These are phyloP conservation scores for Jamesozyma jinghongensis DNA, from an alignment of 805 yeast genomes.

Conservation along the genomic window DNA sequence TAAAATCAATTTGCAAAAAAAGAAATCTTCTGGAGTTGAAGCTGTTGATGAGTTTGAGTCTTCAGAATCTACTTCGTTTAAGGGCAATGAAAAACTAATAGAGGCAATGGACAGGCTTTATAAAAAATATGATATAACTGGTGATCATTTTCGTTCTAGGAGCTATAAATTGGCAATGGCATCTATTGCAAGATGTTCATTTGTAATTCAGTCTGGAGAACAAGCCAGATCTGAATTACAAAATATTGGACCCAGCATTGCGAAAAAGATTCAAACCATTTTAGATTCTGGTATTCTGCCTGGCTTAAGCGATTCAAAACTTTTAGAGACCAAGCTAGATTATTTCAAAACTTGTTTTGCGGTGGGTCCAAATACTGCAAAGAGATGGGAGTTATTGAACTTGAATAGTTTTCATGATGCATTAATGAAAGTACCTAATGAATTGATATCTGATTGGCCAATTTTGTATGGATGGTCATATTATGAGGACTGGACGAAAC, in stretches of 20 bases:
- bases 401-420: conserved; percentile 16
- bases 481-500: conserved; percentile 26
- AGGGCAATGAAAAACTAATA: conserved; percentile 13
- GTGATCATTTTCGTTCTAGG: conserved; percentile 23
- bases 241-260: conserved; percentile 24
- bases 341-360: conserved; percentile 25
- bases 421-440: conserved; percentile 11
- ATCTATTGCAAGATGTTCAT: conserved; percentile 15
- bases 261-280: conserved; percentile 23
- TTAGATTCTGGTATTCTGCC: conserved; percentile 19
- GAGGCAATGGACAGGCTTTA: conserved; percentile 14
- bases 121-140: conserved; percentile 19
- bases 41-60: not conserved
- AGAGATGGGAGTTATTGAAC: conserved; percentile 17
- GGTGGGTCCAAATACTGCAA: conserved; percentile 24
- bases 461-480: conserved; percentile 27
- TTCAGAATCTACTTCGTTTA: not conserved
- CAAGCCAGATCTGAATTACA: conserved; percentile 19
- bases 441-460: conserved; percentile 20
- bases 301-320: conserved; percentile 13
- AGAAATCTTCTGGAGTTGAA: not conserved
- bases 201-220: conserved; percentile 18
- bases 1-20: not conserved
- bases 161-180: conserved; percentile 23
- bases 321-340: conserved; percentile 11